phyloP scores from a whole-genome alignment of 805 yeast genomes.

The Saccharomycopsis fermentans region DNA sequence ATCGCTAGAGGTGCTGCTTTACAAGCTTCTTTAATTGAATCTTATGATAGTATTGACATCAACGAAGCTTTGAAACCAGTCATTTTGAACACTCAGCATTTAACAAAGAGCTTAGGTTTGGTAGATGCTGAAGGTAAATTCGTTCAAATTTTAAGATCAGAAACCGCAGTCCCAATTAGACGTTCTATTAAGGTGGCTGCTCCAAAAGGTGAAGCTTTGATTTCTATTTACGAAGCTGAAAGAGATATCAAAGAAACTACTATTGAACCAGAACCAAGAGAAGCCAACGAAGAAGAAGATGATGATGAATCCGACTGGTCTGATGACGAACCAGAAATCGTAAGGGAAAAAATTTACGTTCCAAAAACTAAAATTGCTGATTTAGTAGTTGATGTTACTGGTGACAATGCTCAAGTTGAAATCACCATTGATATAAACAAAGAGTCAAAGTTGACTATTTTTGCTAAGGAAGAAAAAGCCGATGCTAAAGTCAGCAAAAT shows the following conservation, averaged over 20 bases:
- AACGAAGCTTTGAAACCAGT: constrained; percentile 74
- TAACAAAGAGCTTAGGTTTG: constrained; percentile 75
- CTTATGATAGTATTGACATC: constrained; percentile 75
- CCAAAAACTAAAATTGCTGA: constrained; percentile 72
- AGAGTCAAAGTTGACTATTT: constrained; percentile 48
- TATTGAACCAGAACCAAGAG: constrained; percentile 52
- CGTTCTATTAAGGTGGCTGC: constrained; percentile 59
- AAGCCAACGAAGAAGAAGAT: constrained; percentile 42
- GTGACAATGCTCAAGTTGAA: constrained; percentile 58
- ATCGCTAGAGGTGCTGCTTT: constrained; percentile 92
- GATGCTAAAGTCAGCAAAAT: constrained; percentile 49
- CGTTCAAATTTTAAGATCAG: constrained; percentile 62
- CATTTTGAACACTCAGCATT: constrained; percentile 81
- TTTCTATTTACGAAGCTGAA: constrained; percentile 79
- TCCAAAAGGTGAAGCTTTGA: constrained; percentile 47
- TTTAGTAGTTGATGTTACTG: constrained; percentile 61
- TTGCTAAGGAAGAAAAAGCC: constrained; percentile 54
- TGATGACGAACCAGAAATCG: constrained; percentile 88
- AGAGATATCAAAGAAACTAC: constrained; percentile 74
- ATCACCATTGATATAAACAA: constrained; percentile 44
- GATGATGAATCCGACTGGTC: constrained; percentile 40
- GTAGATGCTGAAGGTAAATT: constrained; percentile 64
- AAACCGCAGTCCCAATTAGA: constrained; percentile 87
- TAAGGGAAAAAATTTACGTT: constrained; percentile 62
- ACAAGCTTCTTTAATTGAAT: constrained; percentile 81